Conservation (phyloP, 129 eudicot genomes). For the Silybum marianum region DNA sequence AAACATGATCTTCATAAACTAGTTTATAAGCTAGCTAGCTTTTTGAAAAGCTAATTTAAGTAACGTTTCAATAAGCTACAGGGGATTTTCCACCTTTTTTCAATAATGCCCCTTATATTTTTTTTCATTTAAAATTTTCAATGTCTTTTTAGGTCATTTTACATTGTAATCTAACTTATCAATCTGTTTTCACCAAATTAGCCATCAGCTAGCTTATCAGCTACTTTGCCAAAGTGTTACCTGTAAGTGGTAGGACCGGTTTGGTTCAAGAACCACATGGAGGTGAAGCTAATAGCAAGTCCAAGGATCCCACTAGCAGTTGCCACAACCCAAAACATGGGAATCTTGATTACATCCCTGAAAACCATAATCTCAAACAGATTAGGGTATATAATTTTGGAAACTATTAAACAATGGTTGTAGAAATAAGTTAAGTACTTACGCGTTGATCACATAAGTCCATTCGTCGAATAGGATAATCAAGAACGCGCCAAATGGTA, state of each 20-base stretch:
- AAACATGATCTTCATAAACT: not conserved
- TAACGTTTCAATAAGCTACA: not conserved
- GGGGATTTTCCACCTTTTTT: not conserved
- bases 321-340: constrained; percentile 83
- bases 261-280: constrained; percentile 84
- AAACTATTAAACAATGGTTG: not conserved
- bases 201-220: not conserved
- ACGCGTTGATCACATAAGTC: constrained; percentile 64
- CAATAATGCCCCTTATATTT: not conserved
- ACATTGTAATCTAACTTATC: not conserved
- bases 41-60: not conserved
- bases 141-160: not conserved
- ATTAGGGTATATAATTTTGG: not conserved
- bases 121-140: not conserved
- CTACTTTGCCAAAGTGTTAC: constrained; percentile 28
- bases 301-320: constrained; percentile 78
- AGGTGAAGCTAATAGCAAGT: constrained; percentile 79
- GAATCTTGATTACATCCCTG: constrained; percentile 63
- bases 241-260: constrained; percentile 88
- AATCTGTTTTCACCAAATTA: not conserved
- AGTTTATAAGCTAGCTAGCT: not conserved
- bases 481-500: constrained; percentile 69
- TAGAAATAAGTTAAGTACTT: constrained; percentile 20
- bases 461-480: constrained; percentile 68
- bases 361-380: constrained; percentile 13